phyloP scores from a whole-genome alignment of 2,329 filamentous ascomycete species.

The Teratosphaeria pseudoeucalypti region DNA sequence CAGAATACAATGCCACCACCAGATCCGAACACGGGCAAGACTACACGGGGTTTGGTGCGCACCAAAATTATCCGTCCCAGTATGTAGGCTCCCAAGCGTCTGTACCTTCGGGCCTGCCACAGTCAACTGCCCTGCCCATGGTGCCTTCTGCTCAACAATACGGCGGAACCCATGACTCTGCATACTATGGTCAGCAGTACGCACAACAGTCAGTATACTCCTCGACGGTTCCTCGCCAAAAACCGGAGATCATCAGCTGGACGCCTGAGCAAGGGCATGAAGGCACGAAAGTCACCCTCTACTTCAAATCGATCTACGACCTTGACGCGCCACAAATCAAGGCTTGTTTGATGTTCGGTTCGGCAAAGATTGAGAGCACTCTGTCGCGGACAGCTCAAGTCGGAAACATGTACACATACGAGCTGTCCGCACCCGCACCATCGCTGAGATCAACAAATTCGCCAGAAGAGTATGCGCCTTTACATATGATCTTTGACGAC shows the following conservation, averaged over 20 bases:
- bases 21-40: conserved; percentile 48
- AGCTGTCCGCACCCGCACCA: conserved; percentile 62
- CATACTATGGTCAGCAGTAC: conserved; percentile 44
- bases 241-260: conserved; percentile 57
- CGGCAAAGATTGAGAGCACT: conserved; percentile 58
- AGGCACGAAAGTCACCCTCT: conserved; percentile 62
- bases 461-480: conserved; percentile 42
- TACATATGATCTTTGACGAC: conserved; percentile 51
- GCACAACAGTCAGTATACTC: conserved; percentile 58
- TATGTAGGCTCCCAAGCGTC: conserved; percentile 40
- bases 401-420: conserved; percentile 57
- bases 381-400: conserved; percentile 41
- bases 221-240: conserved; percentile 47
- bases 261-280: conserved; percentile 57
- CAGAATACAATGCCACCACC: conserved; percentile 45
- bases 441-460: conserved; percentile 48
- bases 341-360: conserved; percentile 64
- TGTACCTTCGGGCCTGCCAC: conserved; percentile 38
- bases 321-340: conserved; percentile 45
- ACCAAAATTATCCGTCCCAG: conserved; percentile 40
- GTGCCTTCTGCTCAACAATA: conserved; percentile 32
- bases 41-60: conserved; percentile 36
- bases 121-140: conserved; percentile 34
- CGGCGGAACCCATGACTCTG: conserved; percentile 38
- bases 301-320: conserved; percentile 66